Conservation (phyloP, 768 basidiomycete genomes). For the Melanogaster broomeanus region DNA sequence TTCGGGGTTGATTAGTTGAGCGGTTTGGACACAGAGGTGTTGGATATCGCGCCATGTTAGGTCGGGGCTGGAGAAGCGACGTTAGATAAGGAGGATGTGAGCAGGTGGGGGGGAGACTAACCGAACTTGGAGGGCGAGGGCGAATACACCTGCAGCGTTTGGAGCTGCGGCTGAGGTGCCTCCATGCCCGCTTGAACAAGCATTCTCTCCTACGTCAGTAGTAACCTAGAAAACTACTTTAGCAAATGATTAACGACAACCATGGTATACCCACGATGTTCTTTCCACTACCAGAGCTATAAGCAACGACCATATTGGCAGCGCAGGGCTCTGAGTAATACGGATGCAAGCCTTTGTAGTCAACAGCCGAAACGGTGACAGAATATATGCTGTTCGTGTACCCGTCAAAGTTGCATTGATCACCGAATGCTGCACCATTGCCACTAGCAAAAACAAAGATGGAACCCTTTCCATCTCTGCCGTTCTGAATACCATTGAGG, state of each 20-base stretch:
- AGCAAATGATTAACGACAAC: constrained; percentile 11
- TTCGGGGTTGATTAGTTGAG: constrained; percentile 76
- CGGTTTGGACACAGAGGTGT: constrained; percentile 79
- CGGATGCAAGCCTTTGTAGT: constrained; percentile 91
- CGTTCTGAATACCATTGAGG: constrained; percentile 89
- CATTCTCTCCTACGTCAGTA: constrained; percentile 85
- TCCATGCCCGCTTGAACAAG: constrained; percentile 83
- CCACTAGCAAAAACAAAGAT: constrained; percentile 98
- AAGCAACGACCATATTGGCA: constrained; percentile 95
- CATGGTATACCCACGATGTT: constrained; percentile 70
- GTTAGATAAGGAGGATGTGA: constrained; percentile 8
- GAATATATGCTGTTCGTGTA: constrained; percentile 98
- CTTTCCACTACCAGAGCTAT: constrained; percentile 92
- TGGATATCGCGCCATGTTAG: constrained; percentile 97
- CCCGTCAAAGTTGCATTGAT: constrained; percentile 99
- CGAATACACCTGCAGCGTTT: constrained; percentile 92
- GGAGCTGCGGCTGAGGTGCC: constrained; percentile 99
- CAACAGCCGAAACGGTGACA: constrained; percentile 94
- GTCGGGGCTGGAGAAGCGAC: constrained; percentile 63
- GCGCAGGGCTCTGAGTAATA: constrained; percentile 98
- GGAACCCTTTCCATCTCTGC: constrained; percentile 86
- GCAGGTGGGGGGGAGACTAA: constrained; percentile 35
- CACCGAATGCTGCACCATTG: constrained; percentile 87
- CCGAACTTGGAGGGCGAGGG: constrained; percentile 87
- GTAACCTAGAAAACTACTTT: constrained; percentile 65